phyloP scores from a whole-genome alignment of 257 asterid genomes.

The Avicennia marina region DNA sequence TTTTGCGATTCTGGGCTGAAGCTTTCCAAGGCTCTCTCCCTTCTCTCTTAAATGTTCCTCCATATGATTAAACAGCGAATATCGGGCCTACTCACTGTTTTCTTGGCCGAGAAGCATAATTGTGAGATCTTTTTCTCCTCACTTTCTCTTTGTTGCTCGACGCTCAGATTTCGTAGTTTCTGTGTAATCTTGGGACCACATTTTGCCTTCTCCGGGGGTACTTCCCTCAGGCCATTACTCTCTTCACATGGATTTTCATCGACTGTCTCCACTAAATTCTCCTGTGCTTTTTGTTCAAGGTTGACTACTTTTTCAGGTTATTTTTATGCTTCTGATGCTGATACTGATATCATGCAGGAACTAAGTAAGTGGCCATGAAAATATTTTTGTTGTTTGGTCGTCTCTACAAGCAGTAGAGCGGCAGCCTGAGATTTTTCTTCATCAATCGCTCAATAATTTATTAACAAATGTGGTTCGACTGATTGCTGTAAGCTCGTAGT shows the following conservation, averaged over 20 bases:
- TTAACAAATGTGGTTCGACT: not conserved
- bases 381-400: too few species aligned
- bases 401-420: too few species aligned
- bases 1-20: constrained; percentile 17
- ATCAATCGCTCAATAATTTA: too few species aligned
- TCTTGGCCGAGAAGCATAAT: constrained; percentile 31
- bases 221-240: not conserved
- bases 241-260: constrained; percentile 9
- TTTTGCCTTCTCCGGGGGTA: constrained; percentile 12
- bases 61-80: constrained; percentile 30
- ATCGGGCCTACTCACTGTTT: constrained; percentile 27
- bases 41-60: constrained; percentile 8
- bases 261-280: not conserved
- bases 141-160: constrained; percentile 27
- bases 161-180: constrained; percentile 15
- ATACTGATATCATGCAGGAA: too few species aligned
- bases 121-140: not conserved
- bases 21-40: constrained; percentile 7
- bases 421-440: too few species aligned
- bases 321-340: too few species aligned
- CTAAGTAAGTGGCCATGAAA: too few species aligned
- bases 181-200: constrained; percentile 16
- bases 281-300: not conserved
- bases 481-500: not conserved
- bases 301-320: not conserved